Conservation (phyloP, 139 green algal genomes). For the Chlorella sorokiniana region DNA sequence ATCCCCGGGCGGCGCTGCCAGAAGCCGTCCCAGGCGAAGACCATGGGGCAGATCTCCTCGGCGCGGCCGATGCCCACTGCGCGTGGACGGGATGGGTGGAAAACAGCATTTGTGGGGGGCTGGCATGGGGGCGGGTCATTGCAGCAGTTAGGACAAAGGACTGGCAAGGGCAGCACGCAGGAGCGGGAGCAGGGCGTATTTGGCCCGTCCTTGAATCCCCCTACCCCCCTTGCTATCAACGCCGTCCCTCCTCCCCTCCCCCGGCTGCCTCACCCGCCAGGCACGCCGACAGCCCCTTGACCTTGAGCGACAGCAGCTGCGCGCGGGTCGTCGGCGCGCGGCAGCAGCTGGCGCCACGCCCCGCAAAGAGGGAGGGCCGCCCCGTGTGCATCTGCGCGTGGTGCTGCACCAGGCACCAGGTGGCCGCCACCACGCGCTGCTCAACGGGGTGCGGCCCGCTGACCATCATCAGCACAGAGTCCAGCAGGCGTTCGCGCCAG, state of each 20-base stretch:
- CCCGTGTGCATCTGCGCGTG: constrained; percentile 23
- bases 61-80: constrained; percentile 22
- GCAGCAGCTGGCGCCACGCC: constrained; percentile 36
- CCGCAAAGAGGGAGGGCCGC: constrained; percentile 31
- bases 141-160: too few species aligned
- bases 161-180: too few species aligned
- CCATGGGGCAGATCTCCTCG: constrained; percentile 22
- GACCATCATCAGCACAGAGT: constrained; percentile 17
- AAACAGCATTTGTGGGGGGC: neutral
- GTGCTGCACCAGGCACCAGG: constrained; percentile 29
- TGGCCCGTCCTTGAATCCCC: too few species aligned
- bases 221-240: too few species aligned
- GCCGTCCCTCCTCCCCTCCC: too few species aligned
- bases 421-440: constrained; percentile 14
- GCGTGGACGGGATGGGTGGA: neutral
- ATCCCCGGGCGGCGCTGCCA: constrained; percentile 4
- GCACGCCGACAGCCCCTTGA: constrained; percentile 36
- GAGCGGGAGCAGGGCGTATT: too few species aligned
- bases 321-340: constrained; percentile 20
- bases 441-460: constrained; percentile 13
- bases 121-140: neutral
- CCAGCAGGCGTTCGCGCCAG: constrained; percentile 6
- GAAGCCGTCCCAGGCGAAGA: constrained; percentile 41
- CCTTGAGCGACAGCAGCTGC: constrained; percentile 36
- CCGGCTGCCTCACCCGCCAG: constrained; percentile 26